These are phyloP conservation scores for Miscanthus lutarioriparius DNA, from an alignment of 176 grass and related monocot species.

Conservation along the genomic window DNA sequence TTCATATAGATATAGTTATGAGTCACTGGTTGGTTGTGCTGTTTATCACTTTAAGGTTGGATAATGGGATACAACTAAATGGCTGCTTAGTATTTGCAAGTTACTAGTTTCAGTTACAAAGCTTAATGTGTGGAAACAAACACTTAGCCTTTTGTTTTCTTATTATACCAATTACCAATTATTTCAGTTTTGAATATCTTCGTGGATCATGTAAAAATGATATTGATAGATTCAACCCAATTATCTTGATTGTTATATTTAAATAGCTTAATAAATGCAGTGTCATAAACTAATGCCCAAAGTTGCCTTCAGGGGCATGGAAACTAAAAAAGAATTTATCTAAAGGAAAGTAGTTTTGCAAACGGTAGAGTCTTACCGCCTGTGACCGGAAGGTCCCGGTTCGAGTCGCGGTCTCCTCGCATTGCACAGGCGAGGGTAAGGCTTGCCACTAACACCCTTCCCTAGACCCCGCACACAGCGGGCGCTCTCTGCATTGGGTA, in stretches of 20 bases:
- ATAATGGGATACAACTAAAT: neutral
- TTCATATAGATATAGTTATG: neutral
- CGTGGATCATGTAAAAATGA: neutral
- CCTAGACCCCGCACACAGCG: too few relatives aligned
- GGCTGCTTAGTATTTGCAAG: neutral
- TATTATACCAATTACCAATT: neutral
- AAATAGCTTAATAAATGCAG: neutral
- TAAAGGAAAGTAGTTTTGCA: neutral
- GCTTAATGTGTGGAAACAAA: neutral
- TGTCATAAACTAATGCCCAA: neutral
- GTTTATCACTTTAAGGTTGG: neutral
- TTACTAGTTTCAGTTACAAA: neutral
- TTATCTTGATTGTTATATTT: conserved; percentile 1
- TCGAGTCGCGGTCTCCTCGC: too few relatives aligned
- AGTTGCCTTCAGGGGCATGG: neutral
- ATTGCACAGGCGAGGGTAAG: too few relatives aligned
- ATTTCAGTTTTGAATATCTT: neutral
- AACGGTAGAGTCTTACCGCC: too few relatives aligned
- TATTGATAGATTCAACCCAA: neutral
- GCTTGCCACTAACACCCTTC: too few relatives aligned
- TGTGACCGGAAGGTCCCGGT: too few relatives aligned
- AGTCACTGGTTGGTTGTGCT: neutral
- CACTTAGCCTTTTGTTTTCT: neutral
- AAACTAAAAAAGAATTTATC: neutral
- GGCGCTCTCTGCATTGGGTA: too few relatives aligned